A percentile compares a stretch with the other conserved stretches of the same genome.
Evolutionary conservation across 2,329 filamentous ascomycete genomes (phyloP).

Genomic region (Didymella pomorum): DNA sequence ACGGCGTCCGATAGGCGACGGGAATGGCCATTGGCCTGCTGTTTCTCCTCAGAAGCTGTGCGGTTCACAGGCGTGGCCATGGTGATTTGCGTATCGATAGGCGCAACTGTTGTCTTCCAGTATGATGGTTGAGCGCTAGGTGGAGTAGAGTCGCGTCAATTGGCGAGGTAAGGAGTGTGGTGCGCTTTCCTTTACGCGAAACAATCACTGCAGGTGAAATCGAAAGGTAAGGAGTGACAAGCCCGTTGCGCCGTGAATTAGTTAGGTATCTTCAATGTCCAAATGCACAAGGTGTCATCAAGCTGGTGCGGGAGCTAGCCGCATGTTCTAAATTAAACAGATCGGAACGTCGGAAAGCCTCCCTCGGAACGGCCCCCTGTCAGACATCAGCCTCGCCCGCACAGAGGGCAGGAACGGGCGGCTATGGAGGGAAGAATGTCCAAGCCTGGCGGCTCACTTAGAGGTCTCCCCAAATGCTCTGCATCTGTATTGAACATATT

Average conservation of each 20-base stretch:
- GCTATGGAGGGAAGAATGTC: too few species aligned
- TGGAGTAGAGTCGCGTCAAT: not conserved
- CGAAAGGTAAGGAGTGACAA: conserved; percentile 15
- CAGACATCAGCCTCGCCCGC: too few species aligned
- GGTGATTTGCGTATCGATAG: not conserved
- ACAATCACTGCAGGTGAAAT: conserved; percentile 4
- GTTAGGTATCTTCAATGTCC: conserved; percentile 1
- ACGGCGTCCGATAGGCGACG: conserved; percentile 37
- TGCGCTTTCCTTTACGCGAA: not conserved
- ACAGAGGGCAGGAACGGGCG: too few species aligned
- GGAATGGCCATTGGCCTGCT: conserved; percentile 32
- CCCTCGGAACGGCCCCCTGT: too few species aligned
- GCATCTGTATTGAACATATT: too few species aligned
- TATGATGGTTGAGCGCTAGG: not conserved
- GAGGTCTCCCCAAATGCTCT: too few species aligned
- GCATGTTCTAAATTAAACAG: conserved; percentile 30
- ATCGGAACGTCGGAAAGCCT: conserved; percentile 10
- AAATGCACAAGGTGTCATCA: conserved; percentile 42
- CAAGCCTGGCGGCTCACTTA: too few species aligned
- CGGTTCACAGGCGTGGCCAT: conserved; percentile 46
- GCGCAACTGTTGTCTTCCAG: not conserved
- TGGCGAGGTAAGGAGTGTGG: conserved; percentile 10
- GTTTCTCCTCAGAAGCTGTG: conserved; percentile 38
- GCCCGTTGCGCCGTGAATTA: conserved; percentile 4
- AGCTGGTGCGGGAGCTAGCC: conserved; percentile 33